Percentiles rank a stretch among this genome's conserved stretches.
Conservation (phyloP, 345 rosid genomes). For the Lepidium didymum region DNA sequence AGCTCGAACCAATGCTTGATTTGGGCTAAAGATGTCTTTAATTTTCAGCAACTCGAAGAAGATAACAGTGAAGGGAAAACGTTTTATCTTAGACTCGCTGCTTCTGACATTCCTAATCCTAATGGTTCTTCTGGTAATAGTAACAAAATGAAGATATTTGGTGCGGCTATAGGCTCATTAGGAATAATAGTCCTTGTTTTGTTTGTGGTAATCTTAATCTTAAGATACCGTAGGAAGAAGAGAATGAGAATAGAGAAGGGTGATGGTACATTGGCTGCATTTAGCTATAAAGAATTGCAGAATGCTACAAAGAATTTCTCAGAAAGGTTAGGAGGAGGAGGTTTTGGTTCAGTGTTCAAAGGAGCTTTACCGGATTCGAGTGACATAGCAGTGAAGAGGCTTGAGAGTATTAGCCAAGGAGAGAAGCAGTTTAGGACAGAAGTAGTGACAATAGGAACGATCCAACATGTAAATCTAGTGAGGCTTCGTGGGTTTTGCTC, state of each 20-base stretch:
- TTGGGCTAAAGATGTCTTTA: slow-evolving; percentile 51
- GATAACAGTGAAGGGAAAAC: slow-evolving; percentile 31
- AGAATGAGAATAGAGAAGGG: slow-evolving; percentile 21
- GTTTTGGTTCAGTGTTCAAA: slow-evolving; percentile 85
- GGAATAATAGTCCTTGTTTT: slow-evolving; percentile 21
- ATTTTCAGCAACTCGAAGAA: slow-evolving; percentile 31
- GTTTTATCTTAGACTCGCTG: slow-evolving; percentile 51
- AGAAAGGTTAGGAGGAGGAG: slow-evolving; percentile 71
- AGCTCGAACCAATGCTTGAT: slow-evolving; percentile 30
- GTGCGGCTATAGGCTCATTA: slow-evolving; percentile 37
- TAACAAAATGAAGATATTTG: slow-evolving; percentile 30
- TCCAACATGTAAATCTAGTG: slow-evolving; percentile 77
- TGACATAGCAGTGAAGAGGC: slow-evolving; percentile 74
- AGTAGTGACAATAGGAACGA: slow-evolving; percentile 65
- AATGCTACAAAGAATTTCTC: slow-evolving; percentile 72
- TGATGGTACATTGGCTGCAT: slow-evolving; percentile 68
- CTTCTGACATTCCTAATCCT: slow-evolving; percentile 49
- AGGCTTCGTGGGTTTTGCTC: slow-evolving; percentile 89
- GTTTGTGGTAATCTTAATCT: slow-evolving; percentile 18
- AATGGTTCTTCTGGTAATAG: slow-evolving; percentile 18
- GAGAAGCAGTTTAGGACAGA: slow-evolving; percentile 86
- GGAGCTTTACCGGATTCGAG: slow-evolving; percentile 59
- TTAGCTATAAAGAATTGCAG: slow-evolving; percentile 56
- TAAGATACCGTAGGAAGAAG: slow-evolving; percentile 32
- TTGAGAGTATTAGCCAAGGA: slow-evolving; percentile 67